Base-by-base conservation (phyloP, 805 yeast genomes). In the Ogataea pilisensis region DNA sequence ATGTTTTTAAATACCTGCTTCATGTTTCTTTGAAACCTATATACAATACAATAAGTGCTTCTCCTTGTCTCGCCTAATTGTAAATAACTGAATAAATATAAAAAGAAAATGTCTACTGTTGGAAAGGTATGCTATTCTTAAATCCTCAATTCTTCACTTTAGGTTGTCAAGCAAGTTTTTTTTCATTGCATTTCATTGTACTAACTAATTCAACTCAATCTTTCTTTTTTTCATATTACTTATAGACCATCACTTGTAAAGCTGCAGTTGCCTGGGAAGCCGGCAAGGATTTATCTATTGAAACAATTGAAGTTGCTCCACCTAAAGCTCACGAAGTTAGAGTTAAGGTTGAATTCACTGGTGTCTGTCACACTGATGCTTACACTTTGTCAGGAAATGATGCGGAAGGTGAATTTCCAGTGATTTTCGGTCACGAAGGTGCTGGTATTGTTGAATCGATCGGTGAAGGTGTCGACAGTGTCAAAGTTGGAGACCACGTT, bases 191-290 rank as follows among this genome's bases (percentile, higher is more conserved):
- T 21, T 19, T 27, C 12, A 16, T 37, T n/a, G 30, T 8, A 22
- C 26, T 22, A n/a, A 38, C 35, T 38, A 38, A 38, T 36, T 26
- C n/a, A 20, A 8, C 7, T 20, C 16, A 16, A 9, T 17, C 14
- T 21, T 34, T 38, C 17, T 5, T n/a, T 20, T 7, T 19, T 8
- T 21, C 11, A 22, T 16, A 9, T n/a, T 16, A 8, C 3, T 19
- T 25, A 13, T 35, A 60, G 58, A 57, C 63, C 24, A 89, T 90
- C 60, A 78, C 80, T 35, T 93, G 98, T 72, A 75, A 80, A 61
- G 99, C 99, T 44, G 99, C 99, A 37, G 87, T 93, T 57, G 96
- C 98, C 51, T 91, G 98, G 91, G 95, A 84, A 63, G 93, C 98
- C 22, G 87, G 82, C 35, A 79, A 85, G 34, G 67, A 63, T 31